Evolutionary conservation across 2,329 filamentous ascomycete species (phyloP).

Genomic region (Paraphoma sp.): DNA sequence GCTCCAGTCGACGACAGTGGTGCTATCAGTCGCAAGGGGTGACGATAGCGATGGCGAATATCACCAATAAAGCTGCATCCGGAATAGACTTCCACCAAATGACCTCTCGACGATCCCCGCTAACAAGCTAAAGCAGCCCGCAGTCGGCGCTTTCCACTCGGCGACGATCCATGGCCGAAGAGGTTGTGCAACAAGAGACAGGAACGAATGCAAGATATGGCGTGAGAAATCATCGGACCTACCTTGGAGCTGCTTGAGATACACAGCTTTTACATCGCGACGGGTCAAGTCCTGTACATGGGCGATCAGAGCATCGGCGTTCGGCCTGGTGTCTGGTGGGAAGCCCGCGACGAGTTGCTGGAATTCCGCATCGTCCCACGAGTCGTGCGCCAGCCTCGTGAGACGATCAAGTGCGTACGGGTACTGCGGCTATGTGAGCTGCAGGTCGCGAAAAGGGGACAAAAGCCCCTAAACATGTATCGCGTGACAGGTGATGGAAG

Average conservation of each 20-base stretch:
- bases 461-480: constrained; percentile 15
- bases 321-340: constrained; percentile 66
- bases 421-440: constrained; percentile 64
- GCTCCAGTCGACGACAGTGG: neutral
- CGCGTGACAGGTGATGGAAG: constrained; percentile 40
- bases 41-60: constrained; percentile 29
- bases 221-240: constrained; percentile 21
- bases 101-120: constrained; percentile 20
- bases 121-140: constrained; percentile 27
- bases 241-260: constrained; percentile 77
- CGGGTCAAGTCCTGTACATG: constrained; percentile 75
- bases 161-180: constrained; percentile 20
- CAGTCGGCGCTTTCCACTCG: constrained; percentile 21
- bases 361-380: constrained; percentile 73
- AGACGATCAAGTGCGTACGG: constrained; percentile 76
- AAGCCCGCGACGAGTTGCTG: constrained; percentile 73
- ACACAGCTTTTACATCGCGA: constrained; percentile 76
- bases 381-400: constrained; percentile 65
- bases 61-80: constrained; percentile 27
- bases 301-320: constrained; percentile 65
- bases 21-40: constrained; percentile 1
- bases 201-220: constrained; percentile 17
- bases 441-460: constrained; percentile 19
- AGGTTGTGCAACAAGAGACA: constrained; percentile 10
- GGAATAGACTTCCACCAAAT: constrained; percentile 29